Evolutionary conservation across 345 rosid species (phyloP).

Genomic region (Rhizophora apiculata): DNA sequence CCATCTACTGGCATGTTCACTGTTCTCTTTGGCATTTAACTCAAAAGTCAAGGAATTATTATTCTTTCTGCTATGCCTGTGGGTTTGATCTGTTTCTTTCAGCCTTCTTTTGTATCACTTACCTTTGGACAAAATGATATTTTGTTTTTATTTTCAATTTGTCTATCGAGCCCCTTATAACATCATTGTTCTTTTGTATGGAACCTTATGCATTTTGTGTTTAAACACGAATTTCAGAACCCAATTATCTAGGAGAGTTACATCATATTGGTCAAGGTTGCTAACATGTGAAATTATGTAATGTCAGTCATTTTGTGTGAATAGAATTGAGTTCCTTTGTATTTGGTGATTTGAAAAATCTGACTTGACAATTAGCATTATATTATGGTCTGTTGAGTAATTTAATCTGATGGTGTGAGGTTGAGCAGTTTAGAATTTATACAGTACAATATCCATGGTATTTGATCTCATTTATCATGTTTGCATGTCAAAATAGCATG

Average conservation of each 20-base stretch:
- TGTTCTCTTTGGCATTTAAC: background rate
- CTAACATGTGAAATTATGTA: too few relatives aligned
- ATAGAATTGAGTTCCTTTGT: too few relatives aligned
- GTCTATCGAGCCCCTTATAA: background rate
- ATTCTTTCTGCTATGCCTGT: background rate
- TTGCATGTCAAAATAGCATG: background rate
- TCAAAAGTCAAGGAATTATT: background rate
- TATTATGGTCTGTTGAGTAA: background rate
- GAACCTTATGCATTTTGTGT: background rate
- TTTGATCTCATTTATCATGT: background rate
- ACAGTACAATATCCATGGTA: background rate
- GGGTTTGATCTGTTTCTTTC: background rate
- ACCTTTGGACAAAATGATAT: background rate
- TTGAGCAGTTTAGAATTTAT: slow-evolving; percentile 2
- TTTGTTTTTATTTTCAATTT: background rate
- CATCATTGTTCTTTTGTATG: background rate
- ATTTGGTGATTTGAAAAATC: background rate
- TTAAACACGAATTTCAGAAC: too few relatives aligned
- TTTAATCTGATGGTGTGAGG: background rate
- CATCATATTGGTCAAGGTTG: too few relatives aligned
- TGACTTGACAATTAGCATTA: background rate
- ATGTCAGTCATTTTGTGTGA: too few relatives aligned
- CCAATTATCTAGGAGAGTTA: too few relatives aligned
- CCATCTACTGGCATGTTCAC: background rate
- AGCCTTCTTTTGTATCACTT: background rate